Conservation (phyloP, 176 grass and related monocot genomes). For the Stipa capillata region DNA sequence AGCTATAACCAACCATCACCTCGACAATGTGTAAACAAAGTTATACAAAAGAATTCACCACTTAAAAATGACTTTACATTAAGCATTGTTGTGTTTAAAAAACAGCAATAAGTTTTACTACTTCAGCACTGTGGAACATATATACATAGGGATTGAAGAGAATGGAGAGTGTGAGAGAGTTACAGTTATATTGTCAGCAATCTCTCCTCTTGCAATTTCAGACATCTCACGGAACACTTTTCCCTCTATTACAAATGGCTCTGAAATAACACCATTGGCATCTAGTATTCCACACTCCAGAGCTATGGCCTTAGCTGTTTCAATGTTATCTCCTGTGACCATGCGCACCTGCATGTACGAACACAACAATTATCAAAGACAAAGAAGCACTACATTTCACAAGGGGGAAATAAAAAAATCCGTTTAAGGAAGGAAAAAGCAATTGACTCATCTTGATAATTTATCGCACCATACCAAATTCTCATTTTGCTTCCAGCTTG, state of each 20-base stretch:
- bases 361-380: neutral
- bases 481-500: too few relatives aligned
- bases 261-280: conserved; percentile 20
- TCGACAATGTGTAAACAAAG: neutral
- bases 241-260: conserved; percentile 71
- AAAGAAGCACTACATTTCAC: conserved; percentile 1
- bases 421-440: neutral
- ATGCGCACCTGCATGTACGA: conserved; percentile 69
- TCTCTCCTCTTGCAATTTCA: conserved; percentile 47
- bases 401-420: neutral
- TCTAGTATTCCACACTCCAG: conserved; percentile 93
- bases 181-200: conserved; percentile 79
- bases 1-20: neutral
- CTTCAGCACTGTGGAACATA: neutral
- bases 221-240: conserved; percentile 72
- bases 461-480: too few relatives aligned
- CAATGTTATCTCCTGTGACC: conserved; percentile 95
- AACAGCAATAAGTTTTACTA: neutral
- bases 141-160: neutral
- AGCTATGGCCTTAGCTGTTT: conserved; percentile 96
- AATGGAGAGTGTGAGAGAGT: conserved; percentile 20
- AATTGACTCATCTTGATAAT: too few relatives aligned
- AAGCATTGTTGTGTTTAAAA: neutral
- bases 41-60: neutral
- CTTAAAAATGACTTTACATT: neutral